Evolutionary conservation across 495 filamentous ascomycete genomes (phyloP).

Genomic region (Chaetomium tenue): DNA sequence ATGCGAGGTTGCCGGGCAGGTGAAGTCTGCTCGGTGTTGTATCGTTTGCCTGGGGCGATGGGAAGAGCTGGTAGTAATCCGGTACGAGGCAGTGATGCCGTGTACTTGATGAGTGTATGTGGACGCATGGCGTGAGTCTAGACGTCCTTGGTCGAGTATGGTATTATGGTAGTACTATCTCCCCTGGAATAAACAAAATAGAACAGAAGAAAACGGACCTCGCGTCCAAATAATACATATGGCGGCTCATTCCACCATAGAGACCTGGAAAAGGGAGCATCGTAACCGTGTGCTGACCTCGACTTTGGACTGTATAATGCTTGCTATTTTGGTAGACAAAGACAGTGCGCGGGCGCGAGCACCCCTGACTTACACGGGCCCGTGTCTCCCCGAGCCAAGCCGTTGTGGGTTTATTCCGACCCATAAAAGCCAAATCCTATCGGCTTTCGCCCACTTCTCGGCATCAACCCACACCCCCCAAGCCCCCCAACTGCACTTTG

Average conservation of each 20-base stretch:
- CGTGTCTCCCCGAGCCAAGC: background rate
- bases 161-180: background rate
- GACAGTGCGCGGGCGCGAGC: background rate
- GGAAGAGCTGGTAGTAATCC: background rate
- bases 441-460: background rate
- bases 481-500: background rate
- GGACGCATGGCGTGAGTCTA: background rate
- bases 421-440: background rate
- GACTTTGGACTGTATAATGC: background rate
- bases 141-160: background rate
- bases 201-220: background rate
- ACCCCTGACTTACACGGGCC: background rate
- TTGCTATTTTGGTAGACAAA: background rate
- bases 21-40: constrained; percentile 45
- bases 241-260: background rate
- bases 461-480: too few species aligned
- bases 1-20: constrained; percentile 38
- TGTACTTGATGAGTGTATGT: background rate
- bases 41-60: background rate
- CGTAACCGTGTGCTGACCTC: background rate
- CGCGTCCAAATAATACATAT: background rate
- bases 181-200: background rate
- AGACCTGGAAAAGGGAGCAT: background rate
- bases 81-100: background rate
- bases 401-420: background rate